Evolutionary conservation across 2,329 filamentous ascomycete species (phyloP), one percentile per base, ranked within the genome.

Genomic region (Macroventuria anomochaeta): DNA sequence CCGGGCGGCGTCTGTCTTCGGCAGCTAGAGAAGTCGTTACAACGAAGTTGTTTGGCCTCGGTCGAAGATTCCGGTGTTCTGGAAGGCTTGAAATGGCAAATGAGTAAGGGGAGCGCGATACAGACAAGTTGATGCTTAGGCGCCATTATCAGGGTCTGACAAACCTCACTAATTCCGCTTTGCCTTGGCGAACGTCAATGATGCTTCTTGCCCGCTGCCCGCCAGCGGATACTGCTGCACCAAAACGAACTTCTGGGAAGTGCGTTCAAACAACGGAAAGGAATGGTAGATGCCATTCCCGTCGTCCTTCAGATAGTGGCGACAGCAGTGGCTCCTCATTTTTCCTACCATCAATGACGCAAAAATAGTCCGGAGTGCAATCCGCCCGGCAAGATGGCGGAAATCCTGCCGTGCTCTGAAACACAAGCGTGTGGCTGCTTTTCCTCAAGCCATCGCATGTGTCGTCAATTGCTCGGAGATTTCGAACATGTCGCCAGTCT

Each of bases 1-100:
- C 62, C 58, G 47, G 52, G 48, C 58, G 60, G 61, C 59, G 65
- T 51, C 46, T 51, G 36, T 21, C 18, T 25, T 58, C 59, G 61
- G 59, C 55, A 63, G 51, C 50, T 55, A 56, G 29, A 40, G 20
- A 25, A 46, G 44, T 34, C 23, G 43, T 39, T 39, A 42, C 47
- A 25, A 50, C 39, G 40, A 43, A 49, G 46, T 15, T 53, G 33
- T 47, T 33, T 44, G 33, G 53, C 54, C 33, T 53, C 48, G 55
- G 42, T 52, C 53, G 29, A 62, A 52, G 37, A 15, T 21, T 37
- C 48, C 53, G 39, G 57, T 50, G 37, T 44, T 57, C 37, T 52
- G 47, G 46, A 55, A 56, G 47, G 46, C 32, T 51, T 54, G 46
- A 47, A 32, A 29, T 43, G 34, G 55, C 25, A 48, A 48, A 54